Conservation (phyloP, 495 filamentous ascomycete species). For the Podospora bellae-mahoneyi region DNA sequence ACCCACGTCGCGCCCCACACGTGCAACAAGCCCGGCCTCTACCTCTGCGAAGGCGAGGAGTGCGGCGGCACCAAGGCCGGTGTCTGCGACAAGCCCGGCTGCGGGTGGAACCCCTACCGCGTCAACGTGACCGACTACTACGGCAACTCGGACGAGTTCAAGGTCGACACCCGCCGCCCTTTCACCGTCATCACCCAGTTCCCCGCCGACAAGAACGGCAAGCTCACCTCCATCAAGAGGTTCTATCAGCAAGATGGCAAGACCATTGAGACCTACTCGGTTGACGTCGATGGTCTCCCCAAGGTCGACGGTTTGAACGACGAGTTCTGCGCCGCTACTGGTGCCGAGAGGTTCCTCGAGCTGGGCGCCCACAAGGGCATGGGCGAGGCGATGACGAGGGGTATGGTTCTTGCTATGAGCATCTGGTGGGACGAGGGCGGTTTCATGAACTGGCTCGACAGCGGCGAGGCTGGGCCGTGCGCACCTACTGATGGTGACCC, state of each 20-base stretch:
- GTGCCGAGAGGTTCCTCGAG: conserved; percentile 44
- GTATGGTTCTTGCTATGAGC: conserved; percentile 61
- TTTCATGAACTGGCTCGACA: conserved; percentile 65
- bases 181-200: conserved; percentile 73
- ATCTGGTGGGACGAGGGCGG: conserved; percentile 61
- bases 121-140: conserved; percentile 56
- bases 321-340: conserved; percentile 58
- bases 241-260: conserved; percentile 59
- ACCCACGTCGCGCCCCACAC: conserved; percentile 56
- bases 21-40: conserved; percentile 50
- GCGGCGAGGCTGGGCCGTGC: conserved; percentile 56
- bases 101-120: conserved; percentile 64
- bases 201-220: conserved; percentile 50
- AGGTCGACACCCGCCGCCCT: conserved; percentile 37
- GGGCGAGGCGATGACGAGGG: conserved; percentile 54
- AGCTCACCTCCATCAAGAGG: conserved; percentile 55
- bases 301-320: conserved; percentile 50
- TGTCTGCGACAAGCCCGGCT: conserved; percentile 64
- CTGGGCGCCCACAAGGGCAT: conserved; percentile 57
- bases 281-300: conserved; percentile 17
- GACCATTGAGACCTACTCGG: conserved; percentile 34
- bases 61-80: conserved; percentile 43
- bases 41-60: conserved; percentile 49
- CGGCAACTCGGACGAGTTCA: conserved; percentile 26
- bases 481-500: conserved; percentile 52